Base-by-base conservation (phyloP, 768 basidiomycete species). In the Termitomyces heimii region DNA sequence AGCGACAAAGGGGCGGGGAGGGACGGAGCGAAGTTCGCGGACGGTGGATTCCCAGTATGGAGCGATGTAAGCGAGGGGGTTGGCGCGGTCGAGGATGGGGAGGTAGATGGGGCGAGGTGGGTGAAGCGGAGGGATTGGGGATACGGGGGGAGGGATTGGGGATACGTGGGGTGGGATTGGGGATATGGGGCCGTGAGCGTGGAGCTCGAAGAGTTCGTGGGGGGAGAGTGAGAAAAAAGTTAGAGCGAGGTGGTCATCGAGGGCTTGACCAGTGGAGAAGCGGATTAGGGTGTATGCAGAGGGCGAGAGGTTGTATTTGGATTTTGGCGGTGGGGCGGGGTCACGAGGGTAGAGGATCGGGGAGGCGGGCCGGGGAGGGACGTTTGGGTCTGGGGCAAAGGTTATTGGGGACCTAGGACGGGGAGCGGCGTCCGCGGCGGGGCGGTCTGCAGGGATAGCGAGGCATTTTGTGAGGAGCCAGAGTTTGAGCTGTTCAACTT, bases 181-280 rank as follows among this genome's bases (percentile, higher is more conserved):
- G n/a, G n/a, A n/a, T n/a, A n/a, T n/a, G n/a, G n/a, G n/a, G n/a
- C n/a, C 40, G 24, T 66, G 63, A 14, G 61, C 63, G 50, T 92
- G 88, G 18, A 92, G 67, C 63, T 92, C 89, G 22, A 92, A 75
- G 2, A 92, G 76, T 62, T 91, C 89, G 60, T 83, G 74, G 0
- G 85, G 79, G 7, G 74, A 70, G 22, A 90, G 63, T 40, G 78
- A 72, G 63, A 88, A 89, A 78, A 83, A 86, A 0, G 78, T 70
- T 1, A 79, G 65, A 10, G 73, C 60, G 45, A 78, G 80, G 22
- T 86, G 82, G 64, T 89, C 88, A 63, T 91, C 85, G 31, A 91
- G 78, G 14, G 87, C 69, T 61, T 86, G 79, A 4, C 86, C 86
- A 0, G 88, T 88, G 2, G 86, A 81, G 63, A 85, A 89, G 1